phyloP scores from a whole-genome alignment of 371 early-diverging fungal species.

The Mucor ambiguus region DNA sequence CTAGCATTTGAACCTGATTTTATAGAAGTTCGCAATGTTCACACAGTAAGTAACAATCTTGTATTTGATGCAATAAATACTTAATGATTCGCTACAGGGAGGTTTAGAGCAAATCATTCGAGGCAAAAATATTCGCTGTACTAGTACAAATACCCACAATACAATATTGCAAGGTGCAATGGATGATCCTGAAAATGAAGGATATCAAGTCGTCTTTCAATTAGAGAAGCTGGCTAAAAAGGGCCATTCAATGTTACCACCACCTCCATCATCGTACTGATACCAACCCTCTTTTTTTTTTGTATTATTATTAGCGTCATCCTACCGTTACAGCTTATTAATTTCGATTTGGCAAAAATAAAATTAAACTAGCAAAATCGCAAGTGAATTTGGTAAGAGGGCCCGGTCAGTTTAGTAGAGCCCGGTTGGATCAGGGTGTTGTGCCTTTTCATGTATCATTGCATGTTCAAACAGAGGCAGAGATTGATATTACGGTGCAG shows the following conservation, averaged over 20 bases:
- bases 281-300: not conserved
- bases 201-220: slow-evolving; percentile 43
- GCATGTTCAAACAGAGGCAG: too few species aligned
- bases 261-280: not conserved
- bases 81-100: not conserved
- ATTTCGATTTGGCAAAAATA: too few species aligned
- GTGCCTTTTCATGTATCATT: too few species aligned
- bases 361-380: too few species aligned
- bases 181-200: slow-evolving; percentile 47
- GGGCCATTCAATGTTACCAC: not conserved
- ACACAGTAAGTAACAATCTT: slow-evolving; percentile 46
- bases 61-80: not conserved
- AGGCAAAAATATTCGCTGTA: slow-evolving; percentile 61
- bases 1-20: slow-evolving; percentile 87
- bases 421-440: too few species aligned
- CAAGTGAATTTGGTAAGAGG: too few species aligned
- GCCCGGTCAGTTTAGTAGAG: too few species aligned
- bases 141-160: slow-evolving; percentile 56
- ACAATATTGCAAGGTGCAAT: slow-evolving; percentile 52
- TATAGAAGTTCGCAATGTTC: slow-evolving; percentile 86
- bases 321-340: too few species aligned
- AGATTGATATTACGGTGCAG: too few species aligned
- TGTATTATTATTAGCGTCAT: not conserved
- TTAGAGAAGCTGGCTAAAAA: slow-evolving; percentile 21
- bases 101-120: slow-evolving; percentile 46